Base-by-base conservation (phyloP, 2,329 filamentous ascomycete genomes). In the Aspergillus amoenus region DNA sequence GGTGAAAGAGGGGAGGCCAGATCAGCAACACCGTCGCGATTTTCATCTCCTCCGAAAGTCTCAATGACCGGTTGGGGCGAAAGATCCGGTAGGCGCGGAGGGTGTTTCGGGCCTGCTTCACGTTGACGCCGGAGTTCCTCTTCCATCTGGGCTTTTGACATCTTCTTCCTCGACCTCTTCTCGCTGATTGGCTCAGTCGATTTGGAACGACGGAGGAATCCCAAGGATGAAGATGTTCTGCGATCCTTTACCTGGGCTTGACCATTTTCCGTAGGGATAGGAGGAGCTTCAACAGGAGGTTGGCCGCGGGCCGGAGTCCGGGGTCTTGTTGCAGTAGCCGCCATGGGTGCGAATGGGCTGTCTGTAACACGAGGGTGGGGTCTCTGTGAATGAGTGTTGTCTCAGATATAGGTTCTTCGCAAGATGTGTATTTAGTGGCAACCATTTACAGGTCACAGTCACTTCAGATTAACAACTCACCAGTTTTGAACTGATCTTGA, bases 141-240 rank as follows among this genome's bases (percentile, higher is more conserved):
- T 66, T 83, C 75, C 66, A 69, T 72, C 59, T 75, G 71, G 17
- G 72, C 63, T 54, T 74, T 75, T 51, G 68, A 63, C 65, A 72
- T 71, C 64, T 70, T 76, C 61, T 72, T 76, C 49, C 65, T 72
- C 43, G 66, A 46, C 73, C 79, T 80, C 62, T 78, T 79, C 65
- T 84, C 84, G 65, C 81, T 81, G 57, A 89, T 72, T 63, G 70
- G 73, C 60, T 90, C 86, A 59, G 82, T 83, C 57, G 86, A 89
- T 71, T 89, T 89, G 70, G 83, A 83, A 65, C 87, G 84, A 74
- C 86, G 82, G 61, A 89, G 81, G 69, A 90, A 82, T 30, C 81
- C 81, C 57, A 84, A 75, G 52, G 80, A 82, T 6, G 55, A 57
- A 43, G 64, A 65, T 22, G 81, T 76, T 59, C 79, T 77, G 65